Evolutionary conservation across 164 flowering plant genomes (phyloP).

Genomic region (Echeveria elegans): DNA sequence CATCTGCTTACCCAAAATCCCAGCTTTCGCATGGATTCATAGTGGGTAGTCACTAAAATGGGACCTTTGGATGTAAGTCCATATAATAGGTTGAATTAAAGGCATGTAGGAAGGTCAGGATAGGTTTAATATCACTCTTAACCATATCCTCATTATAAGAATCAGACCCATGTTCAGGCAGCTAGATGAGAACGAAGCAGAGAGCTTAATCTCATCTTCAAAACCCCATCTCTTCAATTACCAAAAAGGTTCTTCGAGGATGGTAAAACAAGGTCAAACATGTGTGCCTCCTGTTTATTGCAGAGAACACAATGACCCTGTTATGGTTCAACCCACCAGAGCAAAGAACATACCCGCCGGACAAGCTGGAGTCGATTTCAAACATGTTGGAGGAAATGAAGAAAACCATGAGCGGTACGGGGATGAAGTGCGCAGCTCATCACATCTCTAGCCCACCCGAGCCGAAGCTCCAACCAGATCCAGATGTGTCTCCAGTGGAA

Average conservation of each 20-base stretch:
- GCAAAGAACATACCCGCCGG: too few relatives aligned
- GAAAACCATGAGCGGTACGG: too few relatives aligned
- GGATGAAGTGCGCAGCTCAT: too few relatives aligned
- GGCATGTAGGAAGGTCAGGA: conserved; percentile 33
- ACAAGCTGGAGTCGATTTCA: too few relatives aligned
- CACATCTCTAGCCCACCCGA: too few relatives aligned
- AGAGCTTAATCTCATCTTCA: conserved; percentile 50
- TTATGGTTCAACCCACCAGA: too few relatives aligned
- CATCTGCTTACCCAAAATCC: conserved; percentile 24
- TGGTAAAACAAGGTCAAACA: conserved; percentile 35
- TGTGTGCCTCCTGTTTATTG: conserved; percentile 21
- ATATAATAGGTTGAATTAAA: conserved; percentile 47
- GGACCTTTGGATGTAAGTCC: conserved; percentile 20
- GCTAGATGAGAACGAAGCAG: conserved; percentile 36
- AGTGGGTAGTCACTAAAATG: conserved; percentile 25
- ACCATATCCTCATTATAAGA: conserved; percentile 20
- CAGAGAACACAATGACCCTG: conserved; percentile 39
- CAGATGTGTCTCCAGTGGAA: too few relatives aligned
- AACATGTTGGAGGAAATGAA: too few relatives aligned
- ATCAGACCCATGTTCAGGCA: conserved; percentile 23
- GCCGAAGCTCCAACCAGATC: too few relatives aligned
- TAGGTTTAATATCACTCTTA: conserved; percentile 30
- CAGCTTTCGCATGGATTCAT: conserved; percentile 29
- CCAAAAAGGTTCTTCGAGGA: conserved; percentile 49
- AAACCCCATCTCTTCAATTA: conserved; percentile 65